Evolutionary conservation across 331 rosid genomes (phyloP), one percentile per base, ranked within the genome.

Genomic region (Phaseolus coccineus): DNA sequence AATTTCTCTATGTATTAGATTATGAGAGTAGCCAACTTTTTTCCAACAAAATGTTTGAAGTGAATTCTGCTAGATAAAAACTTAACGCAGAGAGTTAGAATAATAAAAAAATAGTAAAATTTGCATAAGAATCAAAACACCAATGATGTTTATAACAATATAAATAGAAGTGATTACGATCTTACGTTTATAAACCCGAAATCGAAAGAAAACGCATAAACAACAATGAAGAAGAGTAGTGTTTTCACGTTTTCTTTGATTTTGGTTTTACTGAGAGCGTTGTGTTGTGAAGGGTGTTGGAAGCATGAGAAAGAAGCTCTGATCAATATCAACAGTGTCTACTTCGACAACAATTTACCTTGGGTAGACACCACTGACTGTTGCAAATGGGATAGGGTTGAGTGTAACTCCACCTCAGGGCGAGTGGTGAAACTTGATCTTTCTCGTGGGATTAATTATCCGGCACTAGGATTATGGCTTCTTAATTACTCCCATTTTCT

Each of bases 251-350:
- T 16, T 48, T 12, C n/a, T 33, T 53, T 19, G 3, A 3, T 71
- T 16, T 53, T 53, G 25, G 57, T 53, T 2, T 19, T 53, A 30
- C 2, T 40, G 12, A 8, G 19, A 73, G 67, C 16, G 57, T 15
- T 16, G 4, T 61, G 15, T 15, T 64, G 79, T 73, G 61, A 65
- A 64, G 80, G 70, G 40, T 73, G 84, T 55, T 74, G 40, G 80
- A 44, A 80, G 53, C 31, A 73, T 13, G 84, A 73, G 69, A 80
- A 42, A 28, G 55, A 73, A 14, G 63, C 53, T 8, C 83, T 79
- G 12, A 10, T 71, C 1, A 3, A 4, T 61, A 33, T 79, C 7
- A 63, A 80, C 4, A 3, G 13, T 55, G 55, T 61, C 40, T 46
- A 14, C 2, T 10, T 73, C 2, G 25, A 8, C n/a, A 4, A 1